Percentiles rank a stretch among this genome's conserved stretches.
These are phyloP conservation scores for Talaromyces rugulosus DNA, from an alignment of 2,329 filamentous ascomycete species.

Conservation along the genomic window DNA sequence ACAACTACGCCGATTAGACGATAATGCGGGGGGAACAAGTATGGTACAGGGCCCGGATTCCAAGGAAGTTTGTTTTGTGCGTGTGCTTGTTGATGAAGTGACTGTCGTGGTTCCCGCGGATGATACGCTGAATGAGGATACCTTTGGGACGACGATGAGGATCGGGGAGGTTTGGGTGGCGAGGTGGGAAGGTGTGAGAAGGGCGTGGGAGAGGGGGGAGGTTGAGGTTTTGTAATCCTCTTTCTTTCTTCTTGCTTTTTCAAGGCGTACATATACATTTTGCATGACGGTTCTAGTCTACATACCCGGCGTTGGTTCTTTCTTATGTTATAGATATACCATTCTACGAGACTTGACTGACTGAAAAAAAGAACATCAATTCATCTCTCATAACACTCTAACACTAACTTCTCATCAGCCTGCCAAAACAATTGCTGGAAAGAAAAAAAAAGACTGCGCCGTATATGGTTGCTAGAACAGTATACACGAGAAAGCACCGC, in stretches of 20 bases:
- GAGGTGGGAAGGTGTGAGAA: conserved; percentile 69
- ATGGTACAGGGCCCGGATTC: conserved; percentile 89
- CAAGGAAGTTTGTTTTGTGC: conserved; percentile 78
- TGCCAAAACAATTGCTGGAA: not conserved
- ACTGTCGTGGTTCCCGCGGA: conserved; percentile 33
- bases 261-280: not conserved
- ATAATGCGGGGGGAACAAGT: conserved; percentile 80
- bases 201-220: conserved; percentile 39
- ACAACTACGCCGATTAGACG: conserved; percentile 77
- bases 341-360: not conserved
- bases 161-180: conserved; percentile 66
- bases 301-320: not conserved
- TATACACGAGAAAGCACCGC: not conserved
- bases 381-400: not conserved
- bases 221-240: conserved; percentile 38
- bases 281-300: not conserved
- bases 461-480: not conserved
- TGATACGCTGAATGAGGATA: conserved; percentile 24
- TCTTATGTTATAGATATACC: not conserved
- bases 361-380: not conserved
- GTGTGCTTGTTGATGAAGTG: conserved; percentile 50
- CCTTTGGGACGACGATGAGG: conserved; percentile 37
- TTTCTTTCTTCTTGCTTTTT: not conserved
- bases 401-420: not conserved
- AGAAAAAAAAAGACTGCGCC: not conserved